Evolutionary conservation across 345 rosid species (phyloP).

Genomic region (Lepidium aucheri): DNA sequence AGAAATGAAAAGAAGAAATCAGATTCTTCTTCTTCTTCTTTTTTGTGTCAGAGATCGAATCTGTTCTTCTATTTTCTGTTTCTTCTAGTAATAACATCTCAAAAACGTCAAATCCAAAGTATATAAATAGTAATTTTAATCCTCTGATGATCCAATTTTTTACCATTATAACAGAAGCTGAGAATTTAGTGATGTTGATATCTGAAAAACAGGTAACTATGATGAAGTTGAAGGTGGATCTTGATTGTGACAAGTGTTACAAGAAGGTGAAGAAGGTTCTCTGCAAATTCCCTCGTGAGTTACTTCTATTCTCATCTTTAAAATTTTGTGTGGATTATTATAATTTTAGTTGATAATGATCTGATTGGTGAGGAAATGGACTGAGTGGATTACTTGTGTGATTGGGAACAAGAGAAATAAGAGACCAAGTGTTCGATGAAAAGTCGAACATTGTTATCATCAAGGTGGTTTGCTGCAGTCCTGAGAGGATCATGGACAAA

Average conservation of each 20-base stretch:
- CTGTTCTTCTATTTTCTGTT: neutral
- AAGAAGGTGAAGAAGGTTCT: constrained; percentile 70
- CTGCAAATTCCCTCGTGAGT: constrained; percentile 68
- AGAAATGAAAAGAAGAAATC: constrained; percentile 1
- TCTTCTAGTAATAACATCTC: neutral
- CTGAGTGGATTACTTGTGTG: constrained; percentile 32
- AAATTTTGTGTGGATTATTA: neutral
- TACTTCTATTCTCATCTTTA: neutral
- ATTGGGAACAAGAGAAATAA: constrained; percentile 58
- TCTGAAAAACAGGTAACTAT: constrained; percentile 37
- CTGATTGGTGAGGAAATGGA: constrained; percentile 6
- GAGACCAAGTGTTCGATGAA: constrained; percentile 56
- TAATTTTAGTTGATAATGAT: neutral
- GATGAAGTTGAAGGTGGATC: constrained; percentile 70
- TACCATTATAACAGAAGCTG: neutral
- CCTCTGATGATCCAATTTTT: neutral
- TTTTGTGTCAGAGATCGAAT: constrained; percentile 29
- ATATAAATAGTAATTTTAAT: neutral
- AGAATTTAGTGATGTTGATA: neutral
- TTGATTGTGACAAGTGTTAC: constrained; percentile 55
- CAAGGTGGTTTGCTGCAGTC: constrained; percentile 72
- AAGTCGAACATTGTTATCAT: constrained; percentile 55
- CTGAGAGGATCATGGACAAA: constrained; percentile 57
- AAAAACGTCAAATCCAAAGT: constrained; percentile 12
- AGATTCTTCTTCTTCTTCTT: constrained; percentile 2